Conservation (phyloP, 768 basidiomycete genomes). For the Suillus bovinus region DNA sequence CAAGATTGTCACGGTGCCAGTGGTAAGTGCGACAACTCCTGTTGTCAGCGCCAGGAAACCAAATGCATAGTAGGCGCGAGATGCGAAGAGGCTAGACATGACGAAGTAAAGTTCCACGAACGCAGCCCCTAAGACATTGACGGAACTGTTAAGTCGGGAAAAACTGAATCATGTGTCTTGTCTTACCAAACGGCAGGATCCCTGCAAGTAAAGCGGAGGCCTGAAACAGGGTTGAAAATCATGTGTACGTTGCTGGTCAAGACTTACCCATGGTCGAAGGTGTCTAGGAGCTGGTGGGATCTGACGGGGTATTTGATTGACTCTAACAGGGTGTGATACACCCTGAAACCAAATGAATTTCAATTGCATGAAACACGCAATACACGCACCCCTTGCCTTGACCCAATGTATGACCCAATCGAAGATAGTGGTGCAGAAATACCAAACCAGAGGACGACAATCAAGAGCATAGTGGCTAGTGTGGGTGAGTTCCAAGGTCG, state of each 20-base stretch:
- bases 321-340: constrained; percentile 80
- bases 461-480: constrained; percentile 79
- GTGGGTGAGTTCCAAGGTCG: background rate
- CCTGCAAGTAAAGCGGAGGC: constrained; percentile 82
- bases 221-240: constrained; percentile 33
- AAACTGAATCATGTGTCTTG: background rate
- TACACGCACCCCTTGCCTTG: constrained; percentile 75
- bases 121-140: constrained; percentile 66
- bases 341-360: constrained; percentile 41
- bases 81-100: constrained; percentile 87
- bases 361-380: background rate
- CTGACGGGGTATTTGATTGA: constrained; percentile 94
- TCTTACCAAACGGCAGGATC: constrained; percentile 84
- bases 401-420: constrained; percentile 83
- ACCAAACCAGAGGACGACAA: constrained; percentile 88
- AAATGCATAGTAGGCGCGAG: constrained; percentile 93
- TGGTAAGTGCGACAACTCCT: constrained; percentile 78
- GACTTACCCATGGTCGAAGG: constrained; percentile 73
- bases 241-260: constrained; percentile 7
- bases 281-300: constrained; percentile 89
- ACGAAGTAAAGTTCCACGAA: constrained; percentile 96
- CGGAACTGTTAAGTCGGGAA: constrained; percentile 8
- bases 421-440: constrained; percentile 90
- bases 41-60: constrained; percentile 92
- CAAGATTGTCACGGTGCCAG: constrained; percentile 87